These are phyloP conservation scores for Trichoderma atrobrunneum DNA, from an alignment of 2,329 filamentous ascomycete genomes.

Conservation along the genomic window DNA sequence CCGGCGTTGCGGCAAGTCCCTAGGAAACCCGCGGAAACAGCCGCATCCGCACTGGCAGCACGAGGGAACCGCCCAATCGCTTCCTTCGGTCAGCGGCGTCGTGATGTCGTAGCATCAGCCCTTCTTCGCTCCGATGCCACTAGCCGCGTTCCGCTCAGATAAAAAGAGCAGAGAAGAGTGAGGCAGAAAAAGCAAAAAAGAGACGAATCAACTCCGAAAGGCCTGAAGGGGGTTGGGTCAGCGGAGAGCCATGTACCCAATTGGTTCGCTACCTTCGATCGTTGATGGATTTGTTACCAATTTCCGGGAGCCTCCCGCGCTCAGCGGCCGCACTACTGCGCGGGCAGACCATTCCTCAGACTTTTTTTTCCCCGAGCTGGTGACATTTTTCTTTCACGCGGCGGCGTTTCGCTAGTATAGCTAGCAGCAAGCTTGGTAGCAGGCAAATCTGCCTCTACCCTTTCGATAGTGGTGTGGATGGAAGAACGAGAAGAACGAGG, in stretches of 20 bases:
- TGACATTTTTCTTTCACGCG: neutral
- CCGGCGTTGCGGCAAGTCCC: neutral
- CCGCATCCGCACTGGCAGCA: neutral
- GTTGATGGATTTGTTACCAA: neutral
- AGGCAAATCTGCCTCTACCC: neutral
- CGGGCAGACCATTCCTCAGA: neutral
- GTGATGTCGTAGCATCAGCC: neutral
- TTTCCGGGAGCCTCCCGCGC: conserved; percentile 11
- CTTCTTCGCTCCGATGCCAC: neutral
- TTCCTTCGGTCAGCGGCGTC: neutral
- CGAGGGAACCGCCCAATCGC: neutral
- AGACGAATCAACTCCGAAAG: neutral
- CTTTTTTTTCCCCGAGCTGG: neutral
- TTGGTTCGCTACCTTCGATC: neutral
- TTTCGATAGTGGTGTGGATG: neutral
- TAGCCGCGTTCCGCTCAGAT: neutral
- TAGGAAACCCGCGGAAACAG: neutral
- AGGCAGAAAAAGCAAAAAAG: neutral
- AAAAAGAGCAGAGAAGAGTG: neutral
- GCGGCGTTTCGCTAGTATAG: neutral
- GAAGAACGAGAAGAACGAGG: neutral
- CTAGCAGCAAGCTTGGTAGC: neutral
- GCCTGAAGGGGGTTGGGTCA: neutral
- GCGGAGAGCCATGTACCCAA: neutral
- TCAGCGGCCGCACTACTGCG: conserved; percentile 12